Evolutionary conservation across 2,329 filamentous ascomycete genomes (phyloP).

Genomic region (Rachicladosporium sp.): DNA sequence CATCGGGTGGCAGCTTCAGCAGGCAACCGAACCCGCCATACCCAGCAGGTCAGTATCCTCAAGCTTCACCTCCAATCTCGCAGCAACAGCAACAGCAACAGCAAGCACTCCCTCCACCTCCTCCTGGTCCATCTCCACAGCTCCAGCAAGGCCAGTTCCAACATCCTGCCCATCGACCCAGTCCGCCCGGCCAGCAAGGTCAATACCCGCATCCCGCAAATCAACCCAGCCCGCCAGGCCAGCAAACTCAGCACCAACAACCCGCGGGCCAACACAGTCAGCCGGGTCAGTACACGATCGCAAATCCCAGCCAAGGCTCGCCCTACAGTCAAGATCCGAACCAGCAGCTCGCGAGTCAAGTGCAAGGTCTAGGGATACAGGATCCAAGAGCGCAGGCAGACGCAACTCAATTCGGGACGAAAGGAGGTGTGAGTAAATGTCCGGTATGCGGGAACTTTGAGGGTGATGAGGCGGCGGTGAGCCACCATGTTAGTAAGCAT

Average conservation of each 20-base stretch:
- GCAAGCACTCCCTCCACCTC: conserved; percentile 1
- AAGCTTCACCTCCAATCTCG: conserved; percentile 1
- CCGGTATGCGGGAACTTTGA: conserved; percentile 56
- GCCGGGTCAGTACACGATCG: conserved; percentile 2
- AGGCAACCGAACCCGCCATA: not conserved
- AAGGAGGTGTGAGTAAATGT: conserved; percentile 28
- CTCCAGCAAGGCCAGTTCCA: conserved; percentile 6
- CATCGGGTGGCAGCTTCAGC: no score
- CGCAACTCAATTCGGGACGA: conserved; percentile 1
- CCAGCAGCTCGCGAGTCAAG: conserved; percentile 1
- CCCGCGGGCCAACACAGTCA: conserved; percentile 1
- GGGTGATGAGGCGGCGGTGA: conserved; percentile 56
- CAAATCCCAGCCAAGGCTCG: conserved; percentile 3
- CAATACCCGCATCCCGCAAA: conserved; percentile 1
- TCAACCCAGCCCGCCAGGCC: conserved; percentile 2
- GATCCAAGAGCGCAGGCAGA: conserved; percentile 6
- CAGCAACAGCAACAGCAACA: not conserved
- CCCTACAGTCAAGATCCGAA: conserved; percentile 4
- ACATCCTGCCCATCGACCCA: conserved; percentile 1
- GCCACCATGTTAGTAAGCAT: conserved; percentile 52
- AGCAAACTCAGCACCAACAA: conserved; percentile 6
- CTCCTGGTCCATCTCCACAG: conserved; percentile 2
- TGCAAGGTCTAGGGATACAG: conserved; percentile 3
- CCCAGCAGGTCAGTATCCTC: not conserved
- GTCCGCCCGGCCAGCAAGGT: conserved; percentile 5